These are phyloP conservation scores for Exserohilum rostratum DNA, from an alignment of 2,329 filamentous ascomycete genomes.

Conservation along the genomic window DNA sequence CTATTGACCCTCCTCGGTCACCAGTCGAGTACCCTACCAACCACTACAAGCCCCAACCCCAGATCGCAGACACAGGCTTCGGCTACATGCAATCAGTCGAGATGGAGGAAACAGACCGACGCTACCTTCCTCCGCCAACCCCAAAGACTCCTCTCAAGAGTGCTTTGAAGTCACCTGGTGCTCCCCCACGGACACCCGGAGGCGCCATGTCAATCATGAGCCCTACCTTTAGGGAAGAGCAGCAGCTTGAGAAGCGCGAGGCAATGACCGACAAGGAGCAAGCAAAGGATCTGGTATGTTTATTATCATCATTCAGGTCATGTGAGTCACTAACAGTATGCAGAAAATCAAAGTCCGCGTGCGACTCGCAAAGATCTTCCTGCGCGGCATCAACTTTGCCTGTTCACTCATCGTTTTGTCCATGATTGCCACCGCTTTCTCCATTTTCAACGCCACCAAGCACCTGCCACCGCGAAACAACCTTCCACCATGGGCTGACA, in stretches of 20 bases:
- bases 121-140: constrained; percentile 61
- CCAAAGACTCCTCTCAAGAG: constrained; percentile 86
- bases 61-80: constrained; percentile 88
- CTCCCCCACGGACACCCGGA: constrained; percentile 64
- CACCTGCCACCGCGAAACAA: constrained; percentile 75
- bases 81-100: constrained; percentile 75
- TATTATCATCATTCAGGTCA: neutral
- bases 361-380: constrained; percentile 88
- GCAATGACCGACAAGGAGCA: constrained; percentile 83
- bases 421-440: constrained; percentile 85
- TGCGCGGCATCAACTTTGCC: constrained; percentile 95
- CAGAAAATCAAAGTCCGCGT: constrained; percentile 93
- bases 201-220: constrained; percentile 74
- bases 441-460: constrained; percentile 90
- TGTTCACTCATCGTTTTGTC: constrained; percentile 93
- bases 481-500: constrained; percentile 81
- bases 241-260: constrained; percentile 84
- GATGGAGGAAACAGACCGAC: constrained; percentile 58
- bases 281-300: constrained; percentile 81
- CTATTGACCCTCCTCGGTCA: constrained; percentile 64
- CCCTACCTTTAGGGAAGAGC: constrained; percentile 89
- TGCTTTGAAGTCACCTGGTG: constrained; percentile 85
- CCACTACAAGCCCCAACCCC: constrained; percentile 65
- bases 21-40: constrained; percentile 60
- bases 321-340: constrained; percentile 45